These are phyloP conservation scores for Cucumis cinereus DNA, from an alignment of 306 rosid species.

Conservation along the genomic window DNA sequence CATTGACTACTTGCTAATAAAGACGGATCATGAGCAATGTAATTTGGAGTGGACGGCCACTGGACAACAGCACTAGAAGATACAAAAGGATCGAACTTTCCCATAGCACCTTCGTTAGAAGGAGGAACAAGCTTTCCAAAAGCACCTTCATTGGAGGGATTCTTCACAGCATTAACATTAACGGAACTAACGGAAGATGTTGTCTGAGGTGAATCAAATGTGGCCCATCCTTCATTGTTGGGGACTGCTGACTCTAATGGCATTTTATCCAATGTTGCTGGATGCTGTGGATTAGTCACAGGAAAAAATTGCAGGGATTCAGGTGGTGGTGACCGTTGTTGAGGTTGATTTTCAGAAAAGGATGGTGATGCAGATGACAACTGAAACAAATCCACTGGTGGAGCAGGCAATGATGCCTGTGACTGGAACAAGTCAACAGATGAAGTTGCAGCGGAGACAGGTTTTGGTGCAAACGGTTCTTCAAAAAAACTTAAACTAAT, in stretches of 20 bases:
- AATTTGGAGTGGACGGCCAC: slow-evolving; percentile 30
- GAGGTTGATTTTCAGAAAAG: slow-evolving; percentile 16
- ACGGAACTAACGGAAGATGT: slow-evolving; percentile 19
- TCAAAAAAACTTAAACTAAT: slow-evolving; percentile 29
- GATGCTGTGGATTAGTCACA: slow-evolving; percentile 24
- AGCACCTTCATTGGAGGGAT: slow-evolving; percentile 20
- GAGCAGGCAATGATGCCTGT: slow-evolving; percentile 17
- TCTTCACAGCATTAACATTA: slow-evolving; percentile 12
- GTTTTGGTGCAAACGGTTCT: slow-evolving; percentile 14
- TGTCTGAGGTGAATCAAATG: slow-evolving; percentile 46
- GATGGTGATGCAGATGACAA: slow-evolving; percentile 23
- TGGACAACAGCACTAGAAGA: slow-evolving; percentile 23
- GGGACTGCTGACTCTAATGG: slow-evolving; percentile 27
- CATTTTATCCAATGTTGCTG: slow-evolving; percentile 24
- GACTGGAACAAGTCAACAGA: slow-evolving; percentile 44
- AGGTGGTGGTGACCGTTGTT: slow-evolving; percentile 19
- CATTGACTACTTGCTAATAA: slow-evolving; percentile 29
- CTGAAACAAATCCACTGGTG: slow-evolving; percentile 35
- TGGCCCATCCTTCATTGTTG: slow-evolving; percentile 71
- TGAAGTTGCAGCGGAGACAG: slow-evolving; percentile 22
- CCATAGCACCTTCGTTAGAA: slow-evolving; percentile 24
- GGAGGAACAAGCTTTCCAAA: slow-evolving; percentile 30
- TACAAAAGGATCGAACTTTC: slow-evolving; percentile 29
- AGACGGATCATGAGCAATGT: slow-evolving; percentile 17
- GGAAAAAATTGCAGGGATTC: slow-evolving; percentile 33